Percentiles rank a stretch among this genome's conserved stretches.
Evolutionary conservation across 805 yeast genomes (phyloP).

Genomic region (Candida glaebosa): DNA sequence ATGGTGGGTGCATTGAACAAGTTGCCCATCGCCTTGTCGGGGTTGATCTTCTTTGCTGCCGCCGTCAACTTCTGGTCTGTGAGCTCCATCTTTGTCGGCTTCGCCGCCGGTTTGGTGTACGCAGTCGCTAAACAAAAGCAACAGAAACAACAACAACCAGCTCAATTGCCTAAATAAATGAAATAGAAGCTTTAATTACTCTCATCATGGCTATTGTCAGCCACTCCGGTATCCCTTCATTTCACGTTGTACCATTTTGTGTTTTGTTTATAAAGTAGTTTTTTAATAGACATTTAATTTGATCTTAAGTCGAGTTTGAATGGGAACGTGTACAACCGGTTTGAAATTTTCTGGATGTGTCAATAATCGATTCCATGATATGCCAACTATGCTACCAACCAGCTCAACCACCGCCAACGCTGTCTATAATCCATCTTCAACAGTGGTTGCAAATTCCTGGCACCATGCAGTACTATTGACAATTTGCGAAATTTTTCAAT

Average conservation of each 20-base stretch:
- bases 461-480: background rate
- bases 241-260: background rate
- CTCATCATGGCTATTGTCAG: no score
- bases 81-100: conserved; percentile 88
- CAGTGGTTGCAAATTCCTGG: background rate
- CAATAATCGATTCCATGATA: no score
- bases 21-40: conserved; percentile 94
- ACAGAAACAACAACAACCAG: conserved; percentile 42
- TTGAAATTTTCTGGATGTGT: no score
- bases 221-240: no score
- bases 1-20: conserved; percentile 99
- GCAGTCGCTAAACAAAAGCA: conserved; percentile 95
- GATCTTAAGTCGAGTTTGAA: no score
- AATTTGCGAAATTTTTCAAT: background rate
- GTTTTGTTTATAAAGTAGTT: background rate
- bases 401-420: no score
- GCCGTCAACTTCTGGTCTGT: conserved; percentile 91
- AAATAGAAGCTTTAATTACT: background rate
- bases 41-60: conserved; percentile 91
- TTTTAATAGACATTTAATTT: background rate
- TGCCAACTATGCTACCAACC: no score
- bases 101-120: conserved; percentile 92
- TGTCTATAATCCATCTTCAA: no score
- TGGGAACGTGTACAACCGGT: no score
- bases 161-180: conserved; percentile 23